Percentiles rank a stretch among this genome's conserved stretches.
Evolutionary conservation across 176 grass and related monocot species (phyloP).

Genomic region (Saccharum spontaneum): DNA sequence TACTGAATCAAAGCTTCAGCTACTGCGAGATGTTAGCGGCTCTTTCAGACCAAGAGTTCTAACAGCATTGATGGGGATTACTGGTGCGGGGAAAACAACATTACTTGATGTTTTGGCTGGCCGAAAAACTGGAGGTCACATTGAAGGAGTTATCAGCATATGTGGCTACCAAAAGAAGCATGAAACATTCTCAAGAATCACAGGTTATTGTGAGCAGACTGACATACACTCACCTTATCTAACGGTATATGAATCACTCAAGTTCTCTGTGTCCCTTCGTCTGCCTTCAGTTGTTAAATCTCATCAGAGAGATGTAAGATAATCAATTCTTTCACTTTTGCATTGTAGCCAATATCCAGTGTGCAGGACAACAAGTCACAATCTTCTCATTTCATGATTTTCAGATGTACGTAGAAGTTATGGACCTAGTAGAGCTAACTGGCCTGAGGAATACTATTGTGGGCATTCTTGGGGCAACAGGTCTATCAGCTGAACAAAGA

Average conservation of each 20-base stretch:
- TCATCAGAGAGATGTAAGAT: constrained; percentile 65
- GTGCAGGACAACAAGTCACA: not conserved
- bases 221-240: constrained; percentile 79
- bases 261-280: constrained; percentile 80
- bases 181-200: constrained; percentile 76
- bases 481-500: constrained; percentile 71
- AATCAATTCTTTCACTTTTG: not conserved
- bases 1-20: constrained; percentile 69
- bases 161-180: constrained; percentile 77
- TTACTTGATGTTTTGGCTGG: constrained; percentile 82
- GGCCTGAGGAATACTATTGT: constrained; percentile 69
- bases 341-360: too few species aligned
- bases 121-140: constrained; percentile 80
- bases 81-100: constrained; percentile 92
- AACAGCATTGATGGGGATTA: constrained; percentile 90
- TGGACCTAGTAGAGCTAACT: constrained; percentile 71
- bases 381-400: constrained; percentile 24
- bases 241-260: constrained; percentile 73
- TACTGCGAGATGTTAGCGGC: constrained; percentile 73
- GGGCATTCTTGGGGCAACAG: constrained; percentile 54
- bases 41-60: constrained; percentile 76
- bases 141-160: constrained; percentile 72
- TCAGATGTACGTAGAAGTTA: constrained; percentile 85
- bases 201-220: constrained; percentile 89
- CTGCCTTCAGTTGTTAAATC: constrained; percentile 69